Evolutionary conservation across 768 basidiomycete genomes (phyloP).

Genomic region (Mycena polygramma): DNA sequence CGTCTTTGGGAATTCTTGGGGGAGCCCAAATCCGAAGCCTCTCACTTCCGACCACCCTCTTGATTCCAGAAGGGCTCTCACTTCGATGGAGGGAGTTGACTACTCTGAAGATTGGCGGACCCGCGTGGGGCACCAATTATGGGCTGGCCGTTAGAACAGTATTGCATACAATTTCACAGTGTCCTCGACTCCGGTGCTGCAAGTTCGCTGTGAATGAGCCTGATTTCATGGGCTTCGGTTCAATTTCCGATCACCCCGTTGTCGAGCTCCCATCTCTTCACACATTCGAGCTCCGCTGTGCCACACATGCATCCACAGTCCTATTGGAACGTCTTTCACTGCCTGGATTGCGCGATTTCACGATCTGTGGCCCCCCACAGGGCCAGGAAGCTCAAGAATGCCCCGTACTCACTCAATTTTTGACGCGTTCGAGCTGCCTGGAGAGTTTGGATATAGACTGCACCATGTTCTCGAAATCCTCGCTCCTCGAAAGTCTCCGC

Average conservation of each 20-base stretch:
- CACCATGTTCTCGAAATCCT: neutral
- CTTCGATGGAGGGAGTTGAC: slow-evolving; percentile 1
- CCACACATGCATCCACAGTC: neutral
- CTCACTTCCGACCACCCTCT: neutral
- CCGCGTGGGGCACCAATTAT: neutral
- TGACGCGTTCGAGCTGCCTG: neutral
- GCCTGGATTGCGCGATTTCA: neutral
- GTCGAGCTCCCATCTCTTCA: neutral
- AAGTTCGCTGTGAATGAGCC: neutral
- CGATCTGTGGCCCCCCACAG: neutral
- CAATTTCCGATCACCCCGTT: neutral
- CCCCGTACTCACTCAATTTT: neutral
- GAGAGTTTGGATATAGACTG: neutral
- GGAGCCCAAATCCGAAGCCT: slow-evolving; percentile 1
- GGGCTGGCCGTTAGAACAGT: neutral
- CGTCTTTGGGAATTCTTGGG: neutral
- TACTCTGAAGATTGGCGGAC: neutral
- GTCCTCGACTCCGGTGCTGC: neutral
- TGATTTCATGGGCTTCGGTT: neutral
- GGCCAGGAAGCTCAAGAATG: neutral
- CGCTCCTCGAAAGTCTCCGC: neutral
- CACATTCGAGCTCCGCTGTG: neutral
- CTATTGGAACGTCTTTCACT: neutral
- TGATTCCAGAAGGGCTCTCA: neutral
- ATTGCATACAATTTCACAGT: neutral